Conservation (phyloP, 2,329 filamentous ascomycete species). For the Ceratocystis colombiana region DNA sequence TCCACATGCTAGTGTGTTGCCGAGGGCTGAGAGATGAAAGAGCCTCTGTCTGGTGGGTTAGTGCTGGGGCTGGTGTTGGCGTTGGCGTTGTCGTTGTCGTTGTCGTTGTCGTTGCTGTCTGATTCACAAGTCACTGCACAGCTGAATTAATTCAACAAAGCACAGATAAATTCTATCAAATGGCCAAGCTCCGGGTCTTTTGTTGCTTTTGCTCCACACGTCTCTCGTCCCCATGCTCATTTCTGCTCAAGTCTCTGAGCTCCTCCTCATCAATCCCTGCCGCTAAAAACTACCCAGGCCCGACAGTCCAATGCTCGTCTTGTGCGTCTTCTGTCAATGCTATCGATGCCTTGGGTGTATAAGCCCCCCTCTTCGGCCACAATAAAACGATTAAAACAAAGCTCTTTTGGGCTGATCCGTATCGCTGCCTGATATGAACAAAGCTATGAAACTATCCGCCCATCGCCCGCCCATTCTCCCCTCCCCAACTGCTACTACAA, state of each 20-base stretch:
- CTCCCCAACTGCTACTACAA: neutral
- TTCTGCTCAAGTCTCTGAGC: too few relatives aligned
- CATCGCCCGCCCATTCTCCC: neutral
- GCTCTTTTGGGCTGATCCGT: neutral
- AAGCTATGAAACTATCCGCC: neutral
- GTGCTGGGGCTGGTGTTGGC: too few relatives aligned
- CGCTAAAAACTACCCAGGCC: too few relatives aligned
- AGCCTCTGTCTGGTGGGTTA: neutral
- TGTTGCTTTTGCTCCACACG: neutral
- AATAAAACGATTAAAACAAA: too few relatives aligned
- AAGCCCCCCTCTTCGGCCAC: too few relatives aligned
- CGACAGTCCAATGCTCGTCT: too few relatives aligned
- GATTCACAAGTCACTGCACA: neutral
- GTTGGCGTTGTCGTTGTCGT: too few relatives aligned
- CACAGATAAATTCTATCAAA: neutral
- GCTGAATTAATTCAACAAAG: neutral
- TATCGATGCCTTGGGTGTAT: too few relatives aligned
- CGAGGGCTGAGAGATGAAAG: neutral
- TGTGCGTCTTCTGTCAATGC: too few relatives aligned
- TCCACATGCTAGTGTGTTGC: too few relatives aligned
- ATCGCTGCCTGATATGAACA: neutral
- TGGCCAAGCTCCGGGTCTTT: neutral
- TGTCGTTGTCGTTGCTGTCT: neutral
- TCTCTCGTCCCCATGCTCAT: neutral
- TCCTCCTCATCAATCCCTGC: too few relatives aligned